Evolutionary conservation across 2,329 filamentous ascomycete genomes (phyloP).

Genomic region (Aurifilum marmelostoma): DNA sequence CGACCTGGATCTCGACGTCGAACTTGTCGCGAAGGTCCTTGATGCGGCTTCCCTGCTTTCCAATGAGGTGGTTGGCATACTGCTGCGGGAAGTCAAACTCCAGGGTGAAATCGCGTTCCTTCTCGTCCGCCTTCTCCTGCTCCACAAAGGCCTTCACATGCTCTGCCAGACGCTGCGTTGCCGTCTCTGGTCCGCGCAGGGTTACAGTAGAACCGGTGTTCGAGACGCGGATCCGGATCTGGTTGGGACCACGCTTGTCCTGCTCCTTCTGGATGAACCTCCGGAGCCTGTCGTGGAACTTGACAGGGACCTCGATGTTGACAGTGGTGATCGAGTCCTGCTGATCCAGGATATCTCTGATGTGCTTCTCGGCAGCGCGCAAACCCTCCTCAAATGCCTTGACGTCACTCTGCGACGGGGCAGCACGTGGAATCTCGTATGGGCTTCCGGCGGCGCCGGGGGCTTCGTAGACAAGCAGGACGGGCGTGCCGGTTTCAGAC

Average conservation of each 20-base stretch:
- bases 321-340: slow-evolving; percentile 58
- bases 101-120: slow-evolving; percentile 85
- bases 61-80: slow-evolving; percentile 82
- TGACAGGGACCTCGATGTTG: slow-evolving; percentile 61
- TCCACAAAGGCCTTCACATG: slow-evolving; percentile 81
- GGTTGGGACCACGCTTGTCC: slow-evolving; percentile 56
- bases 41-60: slow-evolving; percentile 69
- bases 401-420: slow-evolving; percentile 55
- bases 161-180: slow-evolving; percentile 70
- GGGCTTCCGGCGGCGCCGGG: slow-evolving; percentile 49
- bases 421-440: slow-evolving; percentile 59
- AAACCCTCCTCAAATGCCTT: slow-evolving; percentile 59
- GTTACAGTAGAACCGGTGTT: slow-evolving; percentile 65
- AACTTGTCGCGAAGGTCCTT: slow-evolving; percentile 68
- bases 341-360: slow-evolving; percentile 60
- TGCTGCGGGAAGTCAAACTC: slow-evolving; percentile 95
- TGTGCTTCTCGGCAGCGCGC: slow-evolving; percentile 59
- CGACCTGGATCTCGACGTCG: slow-evolving; percentile 80
- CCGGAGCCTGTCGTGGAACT: slow-evolving; percentile 66
- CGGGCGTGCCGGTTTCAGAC: slow-evolving; percentile 59
- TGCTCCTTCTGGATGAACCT: slow-evolving; percentile 69
- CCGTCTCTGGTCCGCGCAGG: slow-evolving; percentile 75
- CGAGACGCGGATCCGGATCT: slow-evolving; percentile 64
- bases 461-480: slow-evolving; percentile 77
- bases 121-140: slow-evolving; percentile 89